phyloP scores from a whole-genome alignment of 495 filamentous ascomycete species.

The Aspergillus affinis region DNA sequence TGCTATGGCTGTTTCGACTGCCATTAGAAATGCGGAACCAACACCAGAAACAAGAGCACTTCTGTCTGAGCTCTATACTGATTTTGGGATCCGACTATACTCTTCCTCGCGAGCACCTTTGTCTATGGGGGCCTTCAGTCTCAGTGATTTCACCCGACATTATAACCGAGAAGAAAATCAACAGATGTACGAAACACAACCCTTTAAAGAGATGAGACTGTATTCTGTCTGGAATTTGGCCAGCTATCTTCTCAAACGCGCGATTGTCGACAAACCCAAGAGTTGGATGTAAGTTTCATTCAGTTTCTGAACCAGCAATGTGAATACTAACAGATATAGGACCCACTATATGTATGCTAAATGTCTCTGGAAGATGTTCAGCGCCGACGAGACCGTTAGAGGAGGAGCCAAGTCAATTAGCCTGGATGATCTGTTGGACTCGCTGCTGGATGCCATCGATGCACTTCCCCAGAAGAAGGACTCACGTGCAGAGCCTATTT shows the following conservation, averaged over 20 bases:
- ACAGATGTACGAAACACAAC: slow-evolving; percentile 70
- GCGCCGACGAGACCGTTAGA: slow-evolving; percentile 49
- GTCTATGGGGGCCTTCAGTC: slow-evolving; percentile 78
- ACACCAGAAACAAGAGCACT: slow-evolving; percentile 62
- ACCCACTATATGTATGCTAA: slow-evolving; percentile 90
- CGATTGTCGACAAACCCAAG: slow-evolving; percentile 70
- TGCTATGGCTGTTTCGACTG: slow-evolving; percentile 79
- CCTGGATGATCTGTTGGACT: slow-evolving; percentile 61
- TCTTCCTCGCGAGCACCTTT: slow-evolving; percentile 88
- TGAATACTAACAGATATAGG: slow-evolving; percentile 35
- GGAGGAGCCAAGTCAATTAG: slow-evolving; percentile 47
- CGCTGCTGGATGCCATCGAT: slow-evolving; percentile 73
- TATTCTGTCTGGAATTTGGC: slow-evolving; percentile 89
- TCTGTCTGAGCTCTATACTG: slow-evolving; percentile 79
- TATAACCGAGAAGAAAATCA: slow-evolving; percentile 65
- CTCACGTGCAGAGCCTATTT: slow-evolving; percentile 73
- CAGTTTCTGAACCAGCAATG: neutral
- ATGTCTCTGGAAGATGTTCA: slow-evolving; percentile 94
- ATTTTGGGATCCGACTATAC: slow-evolving; percentile 89
- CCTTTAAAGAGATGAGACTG: slow-evolving; percentile 69
- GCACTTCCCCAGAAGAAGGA: slow-evolving; percentile 79
- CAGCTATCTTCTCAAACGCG: slow-evolving; percentile 71
- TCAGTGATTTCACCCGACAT: slow-evolving; percentile 72
- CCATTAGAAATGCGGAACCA: slow-evolving; percentile 60
- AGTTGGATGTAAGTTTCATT: slow-evolving; percentile 72